Evolutionary conservation across 1,139 yeast species (phyloP).

Genomic region (Yamadazyma siamensis): DNA sequence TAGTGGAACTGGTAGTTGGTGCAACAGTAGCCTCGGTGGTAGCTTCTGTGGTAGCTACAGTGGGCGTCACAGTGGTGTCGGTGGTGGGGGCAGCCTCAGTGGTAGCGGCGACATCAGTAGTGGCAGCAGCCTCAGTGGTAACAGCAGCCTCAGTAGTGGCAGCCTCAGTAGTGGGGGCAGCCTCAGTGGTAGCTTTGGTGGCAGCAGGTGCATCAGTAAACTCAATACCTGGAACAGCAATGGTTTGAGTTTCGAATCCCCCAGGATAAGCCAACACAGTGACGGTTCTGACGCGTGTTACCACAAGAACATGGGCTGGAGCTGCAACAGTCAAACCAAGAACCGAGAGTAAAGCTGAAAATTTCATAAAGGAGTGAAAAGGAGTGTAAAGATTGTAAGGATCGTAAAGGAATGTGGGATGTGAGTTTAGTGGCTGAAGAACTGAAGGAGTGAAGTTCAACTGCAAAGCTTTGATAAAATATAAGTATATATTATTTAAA

Average conservation of each 20-base stretch:
- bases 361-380: constrained; percentile 9
- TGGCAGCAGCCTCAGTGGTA: constrained; percentile 11
- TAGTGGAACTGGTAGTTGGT: constrained; percentile 12
- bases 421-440: constrained; percentile 1
- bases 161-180: constrained; percentile 11
- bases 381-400: constrained; percentile 6
- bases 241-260: constrained; percentile 13
- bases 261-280: constrained; percentile 12
- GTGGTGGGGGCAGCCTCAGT: constrained; percentile 9
- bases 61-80: constrained; percentile 21
- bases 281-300: constrained; percentile 11
- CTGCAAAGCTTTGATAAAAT: neutral
- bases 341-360: constrained; percentile 8
- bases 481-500: neutral
- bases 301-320: constrained; percentile 15
- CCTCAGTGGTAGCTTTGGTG: constrained; percentile 10
- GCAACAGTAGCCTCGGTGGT: constrained; percentile 17
- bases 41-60: constrained; percentile 12
- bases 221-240: constrained; percentile 8
- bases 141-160: constrained; percentile 9
- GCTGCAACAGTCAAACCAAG: constrained; percentile 10
- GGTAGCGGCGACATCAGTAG: constrained; percentile 8
- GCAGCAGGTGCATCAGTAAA: constrained; percentile 6
- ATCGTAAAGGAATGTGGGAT: neutral
- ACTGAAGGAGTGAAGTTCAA: constrained; percentile 3